These are phyloP conservation scores for Fusarium nurragi DNA, from an alignment of 2,329 filamentous ascomycete genomes.

Conservation along the genomic window DNA sequence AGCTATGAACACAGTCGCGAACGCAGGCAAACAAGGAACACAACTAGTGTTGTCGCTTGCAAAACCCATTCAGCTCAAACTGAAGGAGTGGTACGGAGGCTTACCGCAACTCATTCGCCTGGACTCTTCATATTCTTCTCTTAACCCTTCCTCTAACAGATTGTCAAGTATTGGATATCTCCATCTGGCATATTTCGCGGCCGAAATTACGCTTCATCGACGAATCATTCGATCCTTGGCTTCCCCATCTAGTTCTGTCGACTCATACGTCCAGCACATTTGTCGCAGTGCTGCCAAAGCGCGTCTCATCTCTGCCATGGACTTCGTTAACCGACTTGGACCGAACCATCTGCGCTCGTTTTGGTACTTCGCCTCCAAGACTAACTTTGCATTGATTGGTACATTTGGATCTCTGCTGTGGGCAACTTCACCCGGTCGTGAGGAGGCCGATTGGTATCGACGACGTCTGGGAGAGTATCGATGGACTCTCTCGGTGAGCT, in stretches of 20 bases:
- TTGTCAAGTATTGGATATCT: constrained; percentile 77
- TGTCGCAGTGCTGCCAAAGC: constrained; percentile 95
- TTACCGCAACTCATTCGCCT: constrained; percentile 73
- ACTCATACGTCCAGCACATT: constrained; percentile 88
- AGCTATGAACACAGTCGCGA: constrained; percentile 74
- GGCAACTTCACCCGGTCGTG: constrained; percentile 85
- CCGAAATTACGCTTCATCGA: constrained; percentile 91
- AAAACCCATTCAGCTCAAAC: constrained; percentile 82
- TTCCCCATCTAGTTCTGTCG: constrained; percentile 58
- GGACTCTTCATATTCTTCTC: constrained; percentile 63
- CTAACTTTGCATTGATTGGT: constrained; percentile 93
- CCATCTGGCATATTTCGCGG: constrained; percentile 91
- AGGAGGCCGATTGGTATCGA: constrained; percentile 94
- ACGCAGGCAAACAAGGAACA: constrained; percentile 74
- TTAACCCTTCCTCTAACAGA: constrained; percentile 52
- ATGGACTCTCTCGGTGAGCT: constrained; percentile 91
- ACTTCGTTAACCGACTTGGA: constrained; percentile 93
- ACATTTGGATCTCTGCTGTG: constrained; percentile 92
- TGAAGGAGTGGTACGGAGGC: constrained; percentile 83
- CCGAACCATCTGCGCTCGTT: constrained; percentile 88
- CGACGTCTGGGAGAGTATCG: constrained; percentile 86
- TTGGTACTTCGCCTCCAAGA: constrained; percentile 89
- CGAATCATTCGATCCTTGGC: constrained; percentile 85
- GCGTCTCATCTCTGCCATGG: constrained; percentile 93
- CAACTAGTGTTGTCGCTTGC: constrained; percentile 78